These are phyloP conservation scores for Fusarium globosum DNA, from an alignment of 2,329 filamentous ascomycete species.

Conservation along the genomic window DNA sequence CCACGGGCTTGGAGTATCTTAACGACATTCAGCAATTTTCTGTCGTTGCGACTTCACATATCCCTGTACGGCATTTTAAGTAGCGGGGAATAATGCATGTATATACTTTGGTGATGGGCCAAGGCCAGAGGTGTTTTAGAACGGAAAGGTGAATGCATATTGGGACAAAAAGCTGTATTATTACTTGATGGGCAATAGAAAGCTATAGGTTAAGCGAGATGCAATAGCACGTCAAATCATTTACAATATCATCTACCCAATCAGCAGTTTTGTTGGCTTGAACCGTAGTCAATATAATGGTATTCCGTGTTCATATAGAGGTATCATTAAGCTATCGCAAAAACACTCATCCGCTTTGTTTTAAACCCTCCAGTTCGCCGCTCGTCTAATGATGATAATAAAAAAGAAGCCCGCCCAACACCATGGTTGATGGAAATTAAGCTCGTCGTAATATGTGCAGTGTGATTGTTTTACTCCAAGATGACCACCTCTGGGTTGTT, in stretches of 20 bases:
- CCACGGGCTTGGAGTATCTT: conserved; percentile 48
- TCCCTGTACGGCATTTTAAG: conserved; percentile 44
- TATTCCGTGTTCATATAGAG: conserved; percentile 43
- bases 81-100: neutral
- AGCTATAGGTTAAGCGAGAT: neutral
- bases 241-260: neutral
- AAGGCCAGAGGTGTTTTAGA: neutral
- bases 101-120: neutral
- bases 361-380: conserved; percentile 37
- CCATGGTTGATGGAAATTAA: conserved; percentile 29
- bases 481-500: conserved; percentile 34
- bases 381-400: conserved; percentile 18
- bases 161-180: conserved; percentile 24
- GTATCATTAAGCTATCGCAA: conserved; percentile 48
- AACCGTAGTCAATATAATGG: conserved; percentile 5
- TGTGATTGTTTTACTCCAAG: conserved; percentile 30
- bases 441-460: conserved; percentile 3
- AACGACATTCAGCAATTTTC: conserved; percentile 40
- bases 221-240: neutral
- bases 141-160: neutral
- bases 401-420: conserved; percentile 17
- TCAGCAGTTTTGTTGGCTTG: neutral
- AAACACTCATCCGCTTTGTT: conserved; percentile 39
- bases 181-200: conserved; percentile 13
- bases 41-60: conserved; percentile 38